Conservation (phyloP, 2,329 filamentous ascomycete genomes). For the Tolypocladium endophyticum region DNA sequence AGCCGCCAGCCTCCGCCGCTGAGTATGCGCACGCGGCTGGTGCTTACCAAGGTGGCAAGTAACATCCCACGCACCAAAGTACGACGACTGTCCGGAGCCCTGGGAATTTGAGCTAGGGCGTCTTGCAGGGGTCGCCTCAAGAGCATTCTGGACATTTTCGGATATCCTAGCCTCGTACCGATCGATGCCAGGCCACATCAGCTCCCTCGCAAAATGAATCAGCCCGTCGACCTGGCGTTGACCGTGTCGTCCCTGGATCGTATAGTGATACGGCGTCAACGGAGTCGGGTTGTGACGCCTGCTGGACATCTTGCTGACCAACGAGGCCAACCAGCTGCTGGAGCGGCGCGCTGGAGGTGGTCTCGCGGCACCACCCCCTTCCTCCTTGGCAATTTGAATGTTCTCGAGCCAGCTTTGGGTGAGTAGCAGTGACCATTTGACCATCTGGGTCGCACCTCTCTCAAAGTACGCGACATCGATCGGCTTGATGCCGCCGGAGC, state of each 20-base stretch:
- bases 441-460: slow-evolving; percentile 47
- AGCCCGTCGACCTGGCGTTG: slow-evolving; percentile 51
- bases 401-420: slow-evolving; percentile 60
- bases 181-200: slow-evolving; percentile 53
- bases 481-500: slow-evolving; percentile 38
- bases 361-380: slow-evolving; percentile 11
- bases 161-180: slow-evolving; percentile 36
- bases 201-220: slow-evolving; percentile 50
- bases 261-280: slow-evolving; percentile 27
- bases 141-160: slow-evolving; percentile 34
- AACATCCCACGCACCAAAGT: slow-evolving; percentile 33
- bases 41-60: slow-evolving; percentile 18
- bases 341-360: slow-evolving; percentile 8
- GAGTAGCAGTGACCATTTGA: slow-evolving; percentile 57
- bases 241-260: slow-evolving; percentile 43
- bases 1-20: slow-evolving; percentile 44
- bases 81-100: slow-evolving; percentile 29
- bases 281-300: slow-evolving; percentile 26
- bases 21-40: slow-evolving; percentile 23
- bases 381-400: slow-evolving; percentile 43
- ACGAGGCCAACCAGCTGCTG: slow-evolving; percentile 42
- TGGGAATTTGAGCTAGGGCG: slow-evolving; percentile 23
- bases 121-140: slow-evolving; percentile 21
- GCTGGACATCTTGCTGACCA: slow-evolving; percentile 43
- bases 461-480: slow-evolving; percentile 51